Conservation (phyloP, 2,329 filamentous ascomycete species). For the Tolypocladium guangdongense region DNA sequence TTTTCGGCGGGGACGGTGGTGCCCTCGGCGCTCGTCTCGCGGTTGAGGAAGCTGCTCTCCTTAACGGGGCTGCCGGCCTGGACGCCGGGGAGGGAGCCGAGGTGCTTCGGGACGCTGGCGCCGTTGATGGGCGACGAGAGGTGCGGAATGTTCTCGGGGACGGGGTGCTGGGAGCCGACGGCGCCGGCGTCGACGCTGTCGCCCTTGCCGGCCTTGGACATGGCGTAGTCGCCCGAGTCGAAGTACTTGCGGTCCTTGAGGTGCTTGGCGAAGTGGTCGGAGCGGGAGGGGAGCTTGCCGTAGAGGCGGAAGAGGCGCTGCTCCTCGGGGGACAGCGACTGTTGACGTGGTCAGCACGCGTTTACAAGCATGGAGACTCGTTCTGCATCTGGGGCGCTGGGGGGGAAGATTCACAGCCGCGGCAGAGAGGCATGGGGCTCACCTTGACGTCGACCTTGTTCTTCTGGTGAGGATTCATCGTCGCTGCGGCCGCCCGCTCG, state of each 20-base stretch:
- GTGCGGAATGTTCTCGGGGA: conserved; percentile 91
- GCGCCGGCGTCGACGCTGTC: conserved; percentile 87
- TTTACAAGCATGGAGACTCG: background rate
- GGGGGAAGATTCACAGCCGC: background rate
- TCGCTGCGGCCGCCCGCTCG: conserved; percentile 10
- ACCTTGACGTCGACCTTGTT: conserved; percentile 97
- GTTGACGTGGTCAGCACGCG: conserved; percentile 5
- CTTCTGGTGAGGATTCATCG: conserved; percentile 94
- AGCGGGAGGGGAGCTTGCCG: conserved; percentile 93
- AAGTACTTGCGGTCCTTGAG: conserved; percentile 99
- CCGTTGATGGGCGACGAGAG: conserved; percentile 54
- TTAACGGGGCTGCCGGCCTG: conserved; percentile 75
- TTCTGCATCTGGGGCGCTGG: background rate
- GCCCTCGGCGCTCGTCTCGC: conserved; percentile 61
- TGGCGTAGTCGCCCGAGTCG: conserved; percentile 90
- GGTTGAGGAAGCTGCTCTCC: conserved; percentile 77
- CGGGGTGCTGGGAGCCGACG: conserved; percentile 88
- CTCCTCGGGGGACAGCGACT: conserved; percentile 91
- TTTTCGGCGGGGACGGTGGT: conserved; percentile 25
- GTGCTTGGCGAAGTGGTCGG: conserved; percentile 94
- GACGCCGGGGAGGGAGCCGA: conserved; percentile 32
- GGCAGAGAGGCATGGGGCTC: conserved; percentile 27
- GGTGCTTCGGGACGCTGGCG: conserved; percentile 24
- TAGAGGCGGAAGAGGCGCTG: conserved; percentile 95
- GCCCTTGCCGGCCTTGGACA: conserved; percentile 95